Conservation (phyloP, 2,329 filamentous ascomycete species). For the Pseudogymnoascus sp. region DNA sequence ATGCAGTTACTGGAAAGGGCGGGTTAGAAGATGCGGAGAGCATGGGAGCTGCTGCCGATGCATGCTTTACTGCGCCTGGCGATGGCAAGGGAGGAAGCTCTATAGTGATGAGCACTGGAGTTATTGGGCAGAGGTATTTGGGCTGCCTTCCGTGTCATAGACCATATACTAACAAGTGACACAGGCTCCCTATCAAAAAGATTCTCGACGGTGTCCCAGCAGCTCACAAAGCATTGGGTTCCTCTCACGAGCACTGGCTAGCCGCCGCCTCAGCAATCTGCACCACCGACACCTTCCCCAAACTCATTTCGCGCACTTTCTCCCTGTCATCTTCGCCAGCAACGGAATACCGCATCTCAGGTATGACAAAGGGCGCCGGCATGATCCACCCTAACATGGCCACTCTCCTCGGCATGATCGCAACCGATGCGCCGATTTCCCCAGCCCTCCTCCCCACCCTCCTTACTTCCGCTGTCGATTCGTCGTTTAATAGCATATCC, state of each 20-base stretch:
- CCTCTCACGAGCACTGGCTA: slow-evolving; percentile 80
- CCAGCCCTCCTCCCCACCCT: slow-evolving; percentile 59
- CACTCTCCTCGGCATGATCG: slow-evolving; percentile 83
- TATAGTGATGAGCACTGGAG: slow-evolving; percentile 97
- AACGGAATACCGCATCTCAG: slow-evolving; percentile 74
- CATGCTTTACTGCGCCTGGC: slow-evolving; percentile 44
- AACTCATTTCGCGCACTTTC: slow-evolving; percentile 81
- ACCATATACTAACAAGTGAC: slow-evolving; percentile 16
- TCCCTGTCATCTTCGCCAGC: slow-evolving; percentile 71
- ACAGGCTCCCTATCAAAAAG: slow-evolving; percentile 78
- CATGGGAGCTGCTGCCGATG: slow-evolving; percentile 76
- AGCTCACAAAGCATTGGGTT: slow-evolving; percentile 63
- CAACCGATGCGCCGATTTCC: slow-evolving; percentile 80
- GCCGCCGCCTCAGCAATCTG: slow-evolving; percentile 83
- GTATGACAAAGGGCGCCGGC: slow-evolving; percentile 95
- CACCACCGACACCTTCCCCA: slow-evolving; percentile 97
- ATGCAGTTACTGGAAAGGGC: slow-evolving; percentile 88
- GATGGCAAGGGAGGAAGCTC: slow-evolving; percentile 50
- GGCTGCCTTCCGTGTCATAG: slow-evolving; percentile 1
- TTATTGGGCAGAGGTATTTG: slow-evolving; percentile 79
- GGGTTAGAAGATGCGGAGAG: slow-evolving; percentile 79
- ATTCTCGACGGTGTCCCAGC: slow-evolving; percentile 77
- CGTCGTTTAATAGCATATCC: slow-evolving; percentile 93
- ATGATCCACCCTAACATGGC: slow-evolving; percentile 99
- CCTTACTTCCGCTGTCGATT: slow-evolving; percentile 66